These are phyloP conservation scores for Trametes polyzona DNA, from an alignment of 1,284 basidiomycete species.

Conservation along the genomic window DNA sequence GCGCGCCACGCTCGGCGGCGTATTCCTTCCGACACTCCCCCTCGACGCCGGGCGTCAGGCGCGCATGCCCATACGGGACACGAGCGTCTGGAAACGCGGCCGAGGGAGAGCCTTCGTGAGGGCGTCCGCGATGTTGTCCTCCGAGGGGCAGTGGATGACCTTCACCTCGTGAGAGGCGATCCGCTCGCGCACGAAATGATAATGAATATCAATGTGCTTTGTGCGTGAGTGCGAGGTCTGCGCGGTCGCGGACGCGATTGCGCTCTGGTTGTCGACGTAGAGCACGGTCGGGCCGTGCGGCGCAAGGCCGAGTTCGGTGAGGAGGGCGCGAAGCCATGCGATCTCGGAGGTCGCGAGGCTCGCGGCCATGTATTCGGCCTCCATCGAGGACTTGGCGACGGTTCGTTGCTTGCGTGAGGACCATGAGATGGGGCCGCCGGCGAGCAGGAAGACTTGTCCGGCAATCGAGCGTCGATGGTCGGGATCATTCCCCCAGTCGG, in stretches of 20 bases:
- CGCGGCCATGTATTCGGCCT: constrained; percentile 40
- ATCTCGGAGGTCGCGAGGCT: no score
- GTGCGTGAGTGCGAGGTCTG: constrained; percentile 32
- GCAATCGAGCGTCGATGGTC: no score
- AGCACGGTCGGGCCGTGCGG: background rate
- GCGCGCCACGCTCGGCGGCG: no score
- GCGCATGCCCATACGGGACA: no score
- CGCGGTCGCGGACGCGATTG: background rate
- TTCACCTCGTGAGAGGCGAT: constrained; percentile 28
- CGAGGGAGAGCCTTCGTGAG: constrained; percentile 36
- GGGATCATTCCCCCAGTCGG: no score
- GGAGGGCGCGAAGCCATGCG: constrained; percentile 26
- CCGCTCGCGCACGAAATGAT: constrained; percentile 39
- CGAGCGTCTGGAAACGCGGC: no score
- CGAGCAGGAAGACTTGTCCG: no score
- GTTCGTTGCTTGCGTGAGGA: no score
- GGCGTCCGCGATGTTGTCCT: constrained; percentile 33
- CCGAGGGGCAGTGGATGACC: constrained; percentile 31
- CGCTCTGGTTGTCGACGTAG: constrained; percentile 4
- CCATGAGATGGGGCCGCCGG: no score
- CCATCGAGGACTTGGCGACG: no score
- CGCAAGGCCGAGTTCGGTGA: constrained; percentile 16
- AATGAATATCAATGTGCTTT: constrained; percentile 48
- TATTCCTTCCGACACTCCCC: no score
- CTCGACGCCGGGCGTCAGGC: no score